Evolutionary conservation across 768 basidiomycete species (phyloP).

Genomic region (Neoboletus magnificus): DNA sequence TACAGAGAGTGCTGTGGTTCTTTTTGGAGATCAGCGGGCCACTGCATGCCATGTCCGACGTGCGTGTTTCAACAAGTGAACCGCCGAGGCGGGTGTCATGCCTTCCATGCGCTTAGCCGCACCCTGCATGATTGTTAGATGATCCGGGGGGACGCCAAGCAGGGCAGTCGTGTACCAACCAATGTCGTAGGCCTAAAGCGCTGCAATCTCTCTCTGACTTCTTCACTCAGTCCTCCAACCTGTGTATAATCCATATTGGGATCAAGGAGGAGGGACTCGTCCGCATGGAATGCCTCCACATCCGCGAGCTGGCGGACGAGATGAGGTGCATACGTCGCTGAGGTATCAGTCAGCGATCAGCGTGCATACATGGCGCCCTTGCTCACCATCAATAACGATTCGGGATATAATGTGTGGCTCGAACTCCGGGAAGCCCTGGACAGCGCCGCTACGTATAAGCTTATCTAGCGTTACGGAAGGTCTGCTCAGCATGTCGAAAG

Average conservation of each 20-base stretch:
- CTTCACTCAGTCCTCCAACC: constrained; percentile 69
- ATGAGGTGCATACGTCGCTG: constrained; percentile 62
- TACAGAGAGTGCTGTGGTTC: background rate
- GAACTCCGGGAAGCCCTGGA: constrained; percentile 39
- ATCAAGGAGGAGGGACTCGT: constrained; percentile 70
- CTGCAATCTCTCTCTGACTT: constrained; percentile 65
- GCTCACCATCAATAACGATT: constrained; percentile 67
- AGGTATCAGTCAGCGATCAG: background rate
- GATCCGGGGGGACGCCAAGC: background rate
- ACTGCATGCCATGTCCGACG: constrained; percentile 31
- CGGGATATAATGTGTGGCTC: constrained; percentile 54
- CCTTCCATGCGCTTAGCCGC: constrained; percentile 92
- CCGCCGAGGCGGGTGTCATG: constrained; percentile 79
- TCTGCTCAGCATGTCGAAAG: constrained; percentile 68
- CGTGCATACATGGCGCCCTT: background rate
- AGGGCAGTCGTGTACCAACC: constrained; percentile 34
- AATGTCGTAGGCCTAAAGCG: constrained; percentile 65
- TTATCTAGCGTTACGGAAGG: constrained; percentile 45
- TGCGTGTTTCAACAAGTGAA: constrained; percentile 66
- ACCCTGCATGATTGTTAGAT: constrained; percentile 48
- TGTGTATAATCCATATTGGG: constrained; percentile 64
- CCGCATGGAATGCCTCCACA: constrained; percentile 66
- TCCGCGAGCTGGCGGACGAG: constrained; percentile 74
- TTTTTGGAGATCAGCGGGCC: background rate
- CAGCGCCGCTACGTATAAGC: constrained; percentile 45